Conservation (phyloP, 2,329 filamentous ascomycete species). For the Trichoderma sp. region DNA sequence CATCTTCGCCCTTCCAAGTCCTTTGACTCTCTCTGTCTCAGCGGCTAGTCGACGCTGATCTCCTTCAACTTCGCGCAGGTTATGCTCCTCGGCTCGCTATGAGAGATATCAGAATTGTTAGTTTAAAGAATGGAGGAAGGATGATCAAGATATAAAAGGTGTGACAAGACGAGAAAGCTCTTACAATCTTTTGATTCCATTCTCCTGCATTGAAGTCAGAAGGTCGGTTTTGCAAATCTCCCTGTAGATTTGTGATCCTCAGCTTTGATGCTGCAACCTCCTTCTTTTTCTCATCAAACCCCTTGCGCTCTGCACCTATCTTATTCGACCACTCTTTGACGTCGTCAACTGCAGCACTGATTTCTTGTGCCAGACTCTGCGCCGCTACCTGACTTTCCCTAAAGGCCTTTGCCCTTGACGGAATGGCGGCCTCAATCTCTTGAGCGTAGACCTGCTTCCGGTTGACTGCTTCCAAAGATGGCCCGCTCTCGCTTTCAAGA, state of each 20-base stretch:
- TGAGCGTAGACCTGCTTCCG: slow-evolving; percentile 66
- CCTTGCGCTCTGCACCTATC: slow-evolving; percentile 51
- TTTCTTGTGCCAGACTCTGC: slow-evolving; percentile 43
- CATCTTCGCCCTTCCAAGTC: slow-evolving; percentile 42
- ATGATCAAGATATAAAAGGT: not conserved
- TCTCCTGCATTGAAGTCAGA: slow-evolving; percentile 65
- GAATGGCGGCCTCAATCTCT: slow-evolving; percentile 55
- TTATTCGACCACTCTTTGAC: slow-evolving; percentile 45
- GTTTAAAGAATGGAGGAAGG: slow-evolving; percentile 20
- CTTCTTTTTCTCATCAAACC: slow-evolving; percentile 49
- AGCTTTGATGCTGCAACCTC: slow-evolving; percentile 51
- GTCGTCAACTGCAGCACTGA: slow-evolving; percentile 36
- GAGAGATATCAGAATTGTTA: not conserved
- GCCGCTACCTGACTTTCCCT: slow-evolving; percentile 53
- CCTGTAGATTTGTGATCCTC: slow-evolving; percentile 62
- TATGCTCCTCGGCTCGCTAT: slow-evolving; percentile 61
- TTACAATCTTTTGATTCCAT: slow-evolving; percentile 71
- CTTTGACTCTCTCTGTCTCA: slow-evolving; percentile 43
- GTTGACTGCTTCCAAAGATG: slow-evolving; percentile 66
- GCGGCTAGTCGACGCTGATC: slow-evolving; percentile 38
- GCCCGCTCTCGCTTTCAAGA: slow-evolving; percentile 60
- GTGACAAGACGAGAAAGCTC: slow-evolving; percentile 27
- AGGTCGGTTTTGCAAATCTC: slow-evolving; percentile 59
- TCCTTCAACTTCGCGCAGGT: slow-evolving; percentile 50
- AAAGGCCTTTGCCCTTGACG: slow-evolving; percentile 53